Conservation (phyloP, 257 asterid species). For the Capsicum pubescens region DNA sequence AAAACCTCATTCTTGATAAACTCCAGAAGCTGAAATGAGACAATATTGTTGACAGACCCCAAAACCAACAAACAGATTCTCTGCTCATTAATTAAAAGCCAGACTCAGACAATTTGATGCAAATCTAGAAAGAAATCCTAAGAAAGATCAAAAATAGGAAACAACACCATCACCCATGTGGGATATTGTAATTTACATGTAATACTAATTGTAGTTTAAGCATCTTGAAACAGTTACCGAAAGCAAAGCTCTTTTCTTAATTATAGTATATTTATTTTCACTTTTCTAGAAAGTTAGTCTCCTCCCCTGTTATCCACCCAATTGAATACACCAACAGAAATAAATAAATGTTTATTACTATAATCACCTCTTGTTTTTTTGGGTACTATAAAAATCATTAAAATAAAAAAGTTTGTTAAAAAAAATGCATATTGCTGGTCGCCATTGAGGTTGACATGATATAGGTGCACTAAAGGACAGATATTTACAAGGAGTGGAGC, state of each 20-base stretch:
- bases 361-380: background rate
- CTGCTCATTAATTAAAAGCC: background rate
- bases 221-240: constrained; percentile 33
- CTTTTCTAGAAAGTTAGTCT: constrained; percentile 4
- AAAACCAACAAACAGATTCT: constrained; percentile 23
- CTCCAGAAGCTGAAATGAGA: constrained; percentile 38
- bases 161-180: constrained; percentile 23
- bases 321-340: background rate
- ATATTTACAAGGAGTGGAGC: constrained; percentile 10
- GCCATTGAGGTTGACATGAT: constrained; percentile 66
- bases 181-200: constrained; percentile 1
- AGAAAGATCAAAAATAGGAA: background rate
- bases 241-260: constrained; percentile 25
- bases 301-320: constrained; percentile 6
- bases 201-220: constrained; percentile 23
- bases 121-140: constrained; percentile 31
- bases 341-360: background rate
- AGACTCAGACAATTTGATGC: background rate
- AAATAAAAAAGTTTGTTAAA: constrained; percentile 25
- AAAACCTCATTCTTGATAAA: constrained; percentile 34
- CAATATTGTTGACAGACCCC: constrained; percentile 2
- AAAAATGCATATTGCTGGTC: constrained; percentile 54
- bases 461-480: constrained; percentile 40
- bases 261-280: background rate
- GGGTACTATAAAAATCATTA: constrained; percentile 20